Conservation (phyloP, 2,329 filamentous ascomycete genomes). For the Sporothrix pallida region DNA sequence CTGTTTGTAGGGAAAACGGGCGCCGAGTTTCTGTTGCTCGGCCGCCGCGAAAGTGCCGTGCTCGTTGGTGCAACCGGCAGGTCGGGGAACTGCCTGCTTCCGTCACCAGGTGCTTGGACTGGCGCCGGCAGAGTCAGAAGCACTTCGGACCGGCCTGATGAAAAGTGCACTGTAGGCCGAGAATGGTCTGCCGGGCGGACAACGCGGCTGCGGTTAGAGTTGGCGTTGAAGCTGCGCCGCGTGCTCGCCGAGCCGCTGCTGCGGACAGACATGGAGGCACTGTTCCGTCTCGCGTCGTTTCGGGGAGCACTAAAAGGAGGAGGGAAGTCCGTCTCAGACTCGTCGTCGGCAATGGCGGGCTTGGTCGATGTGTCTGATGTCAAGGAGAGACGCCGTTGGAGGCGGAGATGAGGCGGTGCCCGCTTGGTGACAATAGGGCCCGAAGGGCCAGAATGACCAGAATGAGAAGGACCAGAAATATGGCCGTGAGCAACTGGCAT, state of each 20-base stretch:
- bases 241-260: neutral
- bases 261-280: neutral
- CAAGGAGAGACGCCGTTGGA: slow-evolving; percentile 30
- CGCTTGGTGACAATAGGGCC: slow-evolving; percentile 7
- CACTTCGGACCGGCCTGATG: slow-evolving; percentile 3
- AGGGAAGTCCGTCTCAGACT: neutral
- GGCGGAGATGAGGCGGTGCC: slow-evolving; percentile 22
- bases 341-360: slow-evolving; percentile 32
- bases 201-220: neutral
- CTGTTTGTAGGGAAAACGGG: neutral
- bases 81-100: neutral
- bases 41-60: neutral
- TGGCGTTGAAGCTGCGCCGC: neutral
- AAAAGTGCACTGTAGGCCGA: slow-evolving; percentile 22
- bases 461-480: neutral
- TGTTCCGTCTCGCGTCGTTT: neutral
- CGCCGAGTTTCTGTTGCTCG: slow-evolving; percentile 5
- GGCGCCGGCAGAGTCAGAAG: neutral
- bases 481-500: neutral
- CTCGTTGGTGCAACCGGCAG: neutral
- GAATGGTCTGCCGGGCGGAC: slow-evolving; percentile 26
- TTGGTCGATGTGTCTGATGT: slow-evolving; percentile 31
- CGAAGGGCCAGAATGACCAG: neutral
- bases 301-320: neutral
- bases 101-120: too few relatives aligned